Evolutionary conservation across 2,329 filamentous ascomycete genomes (phyloP).

Genomic region (Ophiosphaerella herpotricha): DNA sequence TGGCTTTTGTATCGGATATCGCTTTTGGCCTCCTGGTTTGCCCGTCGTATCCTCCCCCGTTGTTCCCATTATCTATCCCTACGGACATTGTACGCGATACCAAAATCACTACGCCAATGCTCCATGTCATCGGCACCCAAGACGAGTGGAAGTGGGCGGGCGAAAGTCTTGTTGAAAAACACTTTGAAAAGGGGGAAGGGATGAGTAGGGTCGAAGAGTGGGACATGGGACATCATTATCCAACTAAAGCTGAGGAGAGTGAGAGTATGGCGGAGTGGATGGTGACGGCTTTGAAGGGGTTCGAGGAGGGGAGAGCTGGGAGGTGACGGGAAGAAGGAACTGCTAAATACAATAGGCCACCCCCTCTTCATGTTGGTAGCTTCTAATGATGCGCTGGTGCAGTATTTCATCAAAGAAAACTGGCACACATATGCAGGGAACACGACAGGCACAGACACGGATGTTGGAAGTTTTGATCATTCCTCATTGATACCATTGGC

Average conservation of each 20-base stretch:
- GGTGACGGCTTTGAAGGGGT: constrained; percentile 9
- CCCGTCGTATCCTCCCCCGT: constrained; percentile 33
- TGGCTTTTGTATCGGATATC: constrained; percentile 8
- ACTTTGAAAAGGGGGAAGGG: constrained; percentile 30
- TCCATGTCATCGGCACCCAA: constrained; percentile 39
- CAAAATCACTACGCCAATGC: constrained; percentile 33
- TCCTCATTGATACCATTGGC: constrained; percentile 3
- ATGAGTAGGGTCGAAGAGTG: constrained; percentile 30
- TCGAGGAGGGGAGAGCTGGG: constrained; percentile 1
- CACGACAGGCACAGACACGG: background rate
- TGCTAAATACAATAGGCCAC: too few relatives aligned
- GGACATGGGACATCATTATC: constrained; percentile 46
- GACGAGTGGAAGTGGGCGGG: constrained; percentile 45
- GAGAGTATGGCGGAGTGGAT: constrained; percentile 36
- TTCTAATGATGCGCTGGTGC: too few relatives aligned
- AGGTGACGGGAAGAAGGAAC: background rate
- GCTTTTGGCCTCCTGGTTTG: constrained; percentile 33
- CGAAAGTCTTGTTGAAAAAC: constrained; percentile 32
- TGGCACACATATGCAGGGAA: background rate
- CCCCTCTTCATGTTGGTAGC: too few relatives aligned
- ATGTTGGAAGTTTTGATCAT: background rate
- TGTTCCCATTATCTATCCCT: constrained; percentile 9
- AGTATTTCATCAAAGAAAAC: too few relatives aligned
- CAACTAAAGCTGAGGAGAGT: constrained; percentile 35
- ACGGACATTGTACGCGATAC: background rate